Evolutionary conservation across 345 rosid genomes (phyloP), one percentile per base, ranked within the genome.

Genomic region (Trapa bicornis): DNA sequence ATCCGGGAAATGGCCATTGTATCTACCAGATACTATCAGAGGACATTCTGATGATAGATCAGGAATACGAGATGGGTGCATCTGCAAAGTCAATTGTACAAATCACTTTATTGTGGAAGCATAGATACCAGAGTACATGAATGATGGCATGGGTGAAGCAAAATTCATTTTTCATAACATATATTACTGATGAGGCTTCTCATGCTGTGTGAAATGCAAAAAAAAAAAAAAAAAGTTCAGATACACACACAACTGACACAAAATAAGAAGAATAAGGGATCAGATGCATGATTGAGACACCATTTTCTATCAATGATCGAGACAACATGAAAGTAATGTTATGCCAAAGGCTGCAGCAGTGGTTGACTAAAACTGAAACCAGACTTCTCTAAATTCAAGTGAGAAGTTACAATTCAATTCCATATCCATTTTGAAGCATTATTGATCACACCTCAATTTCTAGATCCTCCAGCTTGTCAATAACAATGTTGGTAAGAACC

Each of bases 391-490:
- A 54, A 54, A 22, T 54, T 54, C 35, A 54, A 22, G 16, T 50
- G 22, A 50, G 9, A 0, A 48, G 13, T 17, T 13, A 14, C 29
- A 66, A 13, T 22, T 22, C 4, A 22, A 22, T 22, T 22, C 29
- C 29, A 58, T 32, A 37, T 35, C 37, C 63, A 1, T 54, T 6
- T 58, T 33, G 35, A 38, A 64, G 50, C 37, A 38, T 56, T 37
- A 32, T 52, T 32, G 65, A 69, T 57, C 71, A 60, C 80, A 91
- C 99, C 99, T 94, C 97, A 79, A 87, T 70, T 58, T 88, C 85
- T 66, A 81, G 81, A 84, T 82, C 81, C 68, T 87, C 90, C 50
- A 83, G 74, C 50, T 76, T 43, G 58, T 85, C 85, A n/a, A 94
- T 67, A 3, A 74, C 68, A 79, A 91, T 76, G 80, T 85, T 81